Base-by-base conservation (phyloP, 352 stramenopile genomes). In the Pythium phragmitis region DNA sequence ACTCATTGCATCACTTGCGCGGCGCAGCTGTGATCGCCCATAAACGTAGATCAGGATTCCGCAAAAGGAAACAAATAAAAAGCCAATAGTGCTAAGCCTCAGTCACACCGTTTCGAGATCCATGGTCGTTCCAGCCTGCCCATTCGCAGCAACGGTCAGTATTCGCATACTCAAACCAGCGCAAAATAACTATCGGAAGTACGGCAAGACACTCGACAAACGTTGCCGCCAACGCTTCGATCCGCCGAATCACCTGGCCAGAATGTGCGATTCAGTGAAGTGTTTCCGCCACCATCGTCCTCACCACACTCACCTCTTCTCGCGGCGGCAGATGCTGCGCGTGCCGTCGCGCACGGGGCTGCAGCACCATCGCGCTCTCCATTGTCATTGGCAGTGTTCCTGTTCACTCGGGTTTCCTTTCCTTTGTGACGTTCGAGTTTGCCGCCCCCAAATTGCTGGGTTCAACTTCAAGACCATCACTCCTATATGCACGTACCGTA, bases 61-160 rank as follows among this genome's bases (percentile, higher is more conserved):
- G 26, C 4, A 30, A 30, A 30, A 30, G 26, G 4, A 30, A 30
- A 30, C 26, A 30, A 30, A 30, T 3, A 30, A 5, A 30, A 30
- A 1, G 26, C 26, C 26, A 30, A 30, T 5, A 30, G 26, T 30
- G 0, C 26, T 30, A 0, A 30, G 26, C 4, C 0, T 30, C 26
- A 21, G 2, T 19, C 30, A 41, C 65, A 94, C 86, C 58, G 81
- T 76, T 63, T 88, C 70, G 21, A 94, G 52, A 30, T 86, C 60
- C 43, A 88, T 68, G 8, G 89, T 28, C 14, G 65, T 65, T 36
- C 80, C 82, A 17, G 47, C 69, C 85, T 92, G 26, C 6, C 19
- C 21, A 53, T 53, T n/a, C 45, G 14, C 43, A 26, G 7, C 43
- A 28, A 30, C 5, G 4, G 19, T 50, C 16, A 11, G 21, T 5